Conservation (phyloP, 805 yeast genomes). For the Ogataea degrootiae region DNA sequence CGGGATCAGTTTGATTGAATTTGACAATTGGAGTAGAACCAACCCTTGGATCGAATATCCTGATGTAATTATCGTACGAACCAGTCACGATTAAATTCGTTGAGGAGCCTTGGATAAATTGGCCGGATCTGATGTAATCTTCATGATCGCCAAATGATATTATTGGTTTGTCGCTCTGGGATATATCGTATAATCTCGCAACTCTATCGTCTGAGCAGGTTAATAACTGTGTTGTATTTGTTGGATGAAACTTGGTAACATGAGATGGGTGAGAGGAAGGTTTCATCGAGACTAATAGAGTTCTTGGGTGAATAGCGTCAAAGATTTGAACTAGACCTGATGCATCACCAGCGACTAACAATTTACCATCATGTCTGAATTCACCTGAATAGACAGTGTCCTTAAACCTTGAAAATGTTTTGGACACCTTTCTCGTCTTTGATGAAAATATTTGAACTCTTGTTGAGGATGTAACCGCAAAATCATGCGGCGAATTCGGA, state of each 20-base stretch:
- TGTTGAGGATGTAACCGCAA: slow-evolving; percentile 89
- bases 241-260: slow-evolving; percentile 87
- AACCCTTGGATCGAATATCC: slow-evolving; percentile 77
- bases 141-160: slow-evolving; percentile 67
- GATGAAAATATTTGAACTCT: slow-evolving; percentile 90
- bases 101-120: slow-evolving; percentile 62
- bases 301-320: slow-evolving; percentile 72
- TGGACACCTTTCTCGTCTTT: slow-evolving; percentile 86
- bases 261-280: slow-evolving; percentile 89
- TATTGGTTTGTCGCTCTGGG: slow-evolving; percentile 69
- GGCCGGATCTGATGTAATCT: slow-evolving; percentile 84
- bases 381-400: slow-evolving; percentile 92
- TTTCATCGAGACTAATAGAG: slow-evolving; percentile 69
- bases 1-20: slow-evolving; percentile 73
- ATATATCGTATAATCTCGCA: slow-evolving; percentile 84
- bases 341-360: slow-evolving; percentile 92
- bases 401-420: slow-evolving; percentile 82
- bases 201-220: slow-evolving; percentile 91
- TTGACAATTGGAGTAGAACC: slow-evolving; percentile 50
- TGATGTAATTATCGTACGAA: slow-evolving; percentile 83
- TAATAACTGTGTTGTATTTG: slow-evolving; percentile 64
- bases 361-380: slow-evolving; percentile 85
- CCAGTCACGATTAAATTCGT: slow-evolving; percentile 80
- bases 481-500: slow-evolving; percentile 81
- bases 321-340: slow-evolving; percentile 88